A percentile compares a stretch with the other conserved stretches of the same genome.
Evolutionary conservation across 371 early-diverging fungal genomes (phyloP).

Genomic region (Zychaea mexicana): DNA sequence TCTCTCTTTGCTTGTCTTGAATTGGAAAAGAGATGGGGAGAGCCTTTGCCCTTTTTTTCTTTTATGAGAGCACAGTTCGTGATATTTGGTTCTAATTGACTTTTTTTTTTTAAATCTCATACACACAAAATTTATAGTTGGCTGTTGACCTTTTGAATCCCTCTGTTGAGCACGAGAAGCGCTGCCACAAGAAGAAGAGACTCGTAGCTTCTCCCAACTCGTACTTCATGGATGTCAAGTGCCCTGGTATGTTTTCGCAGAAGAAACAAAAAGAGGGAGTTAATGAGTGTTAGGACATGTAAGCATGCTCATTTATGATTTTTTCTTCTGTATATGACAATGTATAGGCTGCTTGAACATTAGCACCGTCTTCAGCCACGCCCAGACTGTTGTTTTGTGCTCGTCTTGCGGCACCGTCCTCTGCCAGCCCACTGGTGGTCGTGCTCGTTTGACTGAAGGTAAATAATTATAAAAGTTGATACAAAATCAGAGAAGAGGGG

Average conservation of each 20-base stretch:
- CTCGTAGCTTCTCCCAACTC: conserved; percentile 99
- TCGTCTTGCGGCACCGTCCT: conserved; percentile 94
- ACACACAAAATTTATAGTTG: conserved; percentile 75
- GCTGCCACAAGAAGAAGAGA: conserved; percentile 99
- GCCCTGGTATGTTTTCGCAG: conserved; percentile 86
- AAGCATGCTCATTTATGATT: not conserved
- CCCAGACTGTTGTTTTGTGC: conserved; percentile 98
- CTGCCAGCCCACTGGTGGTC: conserved; percentile 99
- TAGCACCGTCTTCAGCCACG: conserved; percentile 98
- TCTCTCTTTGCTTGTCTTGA: too few species aligned
- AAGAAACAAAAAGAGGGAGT: not conserved
- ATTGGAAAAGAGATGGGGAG: too few species aligned
- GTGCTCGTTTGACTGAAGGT: conserved; percentile 95
- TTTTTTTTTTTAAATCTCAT: conserved; percentile 8
- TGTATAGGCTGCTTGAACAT: conserved; percentile 90
- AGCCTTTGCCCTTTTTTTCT: too few species aligned
- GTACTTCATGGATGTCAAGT: conserved; percentile 99
- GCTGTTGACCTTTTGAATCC: conserved; percentile 99
- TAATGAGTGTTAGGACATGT: too few species aligned
- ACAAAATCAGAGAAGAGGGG: not conserved
- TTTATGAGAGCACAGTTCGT: too few species aligned
- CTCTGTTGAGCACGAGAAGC: conserved; percentile 90
- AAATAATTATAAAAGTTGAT: conserved; percentile 1
- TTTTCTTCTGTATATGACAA: not conserved
- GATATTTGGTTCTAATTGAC: too few species aligned